These are phyloP conservation scores for Purshia tridentata DNA, from an alignment of 306 rosid species.

Conservation along the genomic window DNA sequence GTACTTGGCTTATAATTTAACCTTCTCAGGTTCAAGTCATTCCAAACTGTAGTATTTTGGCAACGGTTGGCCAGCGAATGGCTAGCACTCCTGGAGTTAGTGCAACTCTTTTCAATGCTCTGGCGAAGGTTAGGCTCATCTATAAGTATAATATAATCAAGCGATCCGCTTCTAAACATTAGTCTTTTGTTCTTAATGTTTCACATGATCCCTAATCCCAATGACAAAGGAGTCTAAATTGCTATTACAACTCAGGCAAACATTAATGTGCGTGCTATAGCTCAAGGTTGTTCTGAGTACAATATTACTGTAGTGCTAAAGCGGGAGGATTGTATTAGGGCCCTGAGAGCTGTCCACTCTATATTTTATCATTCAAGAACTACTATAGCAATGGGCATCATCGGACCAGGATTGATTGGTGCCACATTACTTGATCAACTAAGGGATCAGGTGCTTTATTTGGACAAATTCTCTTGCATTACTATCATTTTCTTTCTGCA, in stretches of 20 bases:
- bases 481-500: conserved; percentile 11
- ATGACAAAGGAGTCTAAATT: conserved; percentile 14
- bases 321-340: conserved; percentile 93
- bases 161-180: background rate
- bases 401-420: conserved; percentile 98
- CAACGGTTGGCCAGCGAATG: conserved; percentile 98
- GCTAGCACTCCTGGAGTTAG: conserved; percentile 99
- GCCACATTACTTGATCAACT: conserved; percentile 90
- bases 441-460: conserved; percentile 82
- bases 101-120: conserved; percentile 93
- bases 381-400: conserved; percentile 91
- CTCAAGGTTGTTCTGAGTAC: conserved; percentile 98
- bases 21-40: conserved; percentile 76
- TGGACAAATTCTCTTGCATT: conserved; percentile 4
- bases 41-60: conserved; percentile 95
- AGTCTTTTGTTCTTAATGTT: conserved; percentile 16
- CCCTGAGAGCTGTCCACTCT: conserved; percentile 93
- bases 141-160: background rate
- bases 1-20: conserved; percentile 23
- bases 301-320: conserved; percentile 86
- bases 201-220: conserved; percentile 15
- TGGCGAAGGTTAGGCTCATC: conserved; percentile 74
- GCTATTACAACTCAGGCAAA: conserved; percentile 61
- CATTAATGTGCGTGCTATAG: conserved; percentile 95
- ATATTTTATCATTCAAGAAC: conserved; percentile 93